Percentiles rank a stretch among this genome's conserved stretches.
Evolutionary conservation across 306 rosid species (phyloP).

Genomic region (Vigna mungo): DNA sequence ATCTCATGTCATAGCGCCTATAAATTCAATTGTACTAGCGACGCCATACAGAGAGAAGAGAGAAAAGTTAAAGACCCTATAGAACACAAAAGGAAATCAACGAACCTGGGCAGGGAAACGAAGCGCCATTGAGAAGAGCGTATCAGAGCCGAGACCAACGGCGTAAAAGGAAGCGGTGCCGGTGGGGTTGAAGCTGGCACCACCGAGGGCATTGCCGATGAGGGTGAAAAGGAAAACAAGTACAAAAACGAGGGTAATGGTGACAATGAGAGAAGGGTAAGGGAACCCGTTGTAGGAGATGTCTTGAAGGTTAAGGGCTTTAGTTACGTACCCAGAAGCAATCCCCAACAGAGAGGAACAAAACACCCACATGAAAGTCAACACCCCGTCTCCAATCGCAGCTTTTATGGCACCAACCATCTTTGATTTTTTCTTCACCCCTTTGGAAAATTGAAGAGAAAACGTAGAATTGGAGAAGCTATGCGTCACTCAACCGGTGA

Average conservation of each 20-base stretch:
- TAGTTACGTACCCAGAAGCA: slow-evolving; percentile 49
- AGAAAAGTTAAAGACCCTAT: not conserved
- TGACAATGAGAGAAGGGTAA: slow-evolving; percentile 64
- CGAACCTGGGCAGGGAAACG: slow-evolving; percentile 95
- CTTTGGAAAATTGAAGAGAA: not conserved
- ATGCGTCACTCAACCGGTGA: not conserved
- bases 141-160: slow-evolving; percentile 71
- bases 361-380: slow-evolving; percentile 81
- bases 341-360: slow-evolving; percentile 69
- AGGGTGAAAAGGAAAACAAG: slow-evolving; percentile 66
- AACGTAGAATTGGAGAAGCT: not conserved
- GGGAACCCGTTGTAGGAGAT: slow-evolving; percentile 47
- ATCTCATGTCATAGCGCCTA: not conserved
- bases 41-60: not conserved
- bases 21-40: not conserved
- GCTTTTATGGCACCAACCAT: slow-evolving; percentile 62
- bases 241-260: slow-evolving; percentile 62
- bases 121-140: slow-evolving; percentile 83
- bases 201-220: slow-evolving; percentile 72
- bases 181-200: slow-evolving; percentile 96
- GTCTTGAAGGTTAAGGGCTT: slow-evolving; percentile 50
- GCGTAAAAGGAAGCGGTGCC: slow-evolving; percentile 80
- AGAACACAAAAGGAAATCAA: not conserved
- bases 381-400: slow-evolving; percentile 70
- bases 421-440: not conserved